Evolutionary conservation across 2,329 filamentous ascomycete species (phyloP).

Genomic region (Sporothrix sp.): DNA sequence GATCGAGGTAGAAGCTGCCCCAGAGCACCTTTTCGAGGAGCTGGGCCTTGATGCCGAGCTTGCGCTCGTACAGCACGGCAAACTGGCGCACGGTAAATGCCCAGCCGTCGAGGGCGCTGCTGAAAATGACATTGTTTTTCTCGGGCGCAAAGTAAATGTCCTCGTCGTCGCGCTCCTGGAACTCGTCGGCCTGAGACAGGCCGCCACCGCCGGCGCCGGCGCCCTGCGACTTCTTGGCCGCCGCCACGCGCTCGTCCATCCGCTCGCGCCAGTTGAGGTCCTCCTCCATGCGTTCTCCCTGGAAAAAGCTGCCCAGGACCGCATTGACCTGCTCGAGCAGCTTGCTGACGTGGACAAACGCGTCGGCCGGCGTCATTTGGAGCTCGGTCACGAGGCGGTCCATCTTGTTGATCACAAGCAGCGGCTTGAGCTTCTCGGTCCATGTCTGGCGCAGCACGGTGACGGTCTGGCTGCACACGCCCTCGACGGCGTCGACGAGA

Average conservation of each 20-base stretch:
- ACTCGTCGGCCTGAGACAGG: conserved; percentile 52
- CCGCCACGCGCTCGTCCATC: conserved; percentile 76
- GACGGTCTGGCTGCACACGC: conserved; percentile 96
- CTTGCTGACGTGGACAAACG: conserved; percentile 80
- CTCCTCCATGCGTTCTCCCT: conserved; percentile 97
- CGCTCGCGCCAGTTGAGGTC: conserved; percentile 91
- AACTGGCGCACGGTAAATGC: conserved; percentile 96
- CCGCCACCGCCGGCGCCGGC: conserved; percentile 50
- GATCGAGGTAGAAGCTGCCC: conserved; percentile 94
- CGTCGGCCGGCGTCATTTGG: conserved; percentile 84
- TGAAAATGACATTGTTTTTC: conserved; percentile 98
- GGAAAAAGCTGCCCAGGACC: conserved; percentile 93
- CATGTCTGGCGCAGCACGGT: conserved; percentile 92
- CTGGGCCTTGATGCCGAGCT: conserved; percentile 84
- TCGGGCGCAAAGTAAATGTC: conserved; percentile 97
- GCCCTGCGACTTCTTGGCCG: conserved; percentile 32
- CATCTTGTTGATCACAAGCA: conserved; percentile 97
- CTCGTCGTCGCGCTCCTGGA: conserved; percentile 88
- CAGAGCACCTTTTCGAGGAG: conserved; percentile 88
- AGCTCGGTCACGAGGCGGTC: conserved; percentile 89
- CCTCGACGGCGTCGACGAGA: conserved; percentile 91
- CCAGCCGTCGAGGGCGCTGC: conserved; percentile 97
- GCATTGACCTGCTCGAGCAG: conserved; percentile 94
- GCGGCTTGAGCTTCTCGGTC: conserved; percentile 88
- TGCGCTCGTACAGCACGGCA: conserved; percentile 87